Base-by-base conservation (phyloP, 179 eudicot genomes). In the Silene noctiflora region DNA sequence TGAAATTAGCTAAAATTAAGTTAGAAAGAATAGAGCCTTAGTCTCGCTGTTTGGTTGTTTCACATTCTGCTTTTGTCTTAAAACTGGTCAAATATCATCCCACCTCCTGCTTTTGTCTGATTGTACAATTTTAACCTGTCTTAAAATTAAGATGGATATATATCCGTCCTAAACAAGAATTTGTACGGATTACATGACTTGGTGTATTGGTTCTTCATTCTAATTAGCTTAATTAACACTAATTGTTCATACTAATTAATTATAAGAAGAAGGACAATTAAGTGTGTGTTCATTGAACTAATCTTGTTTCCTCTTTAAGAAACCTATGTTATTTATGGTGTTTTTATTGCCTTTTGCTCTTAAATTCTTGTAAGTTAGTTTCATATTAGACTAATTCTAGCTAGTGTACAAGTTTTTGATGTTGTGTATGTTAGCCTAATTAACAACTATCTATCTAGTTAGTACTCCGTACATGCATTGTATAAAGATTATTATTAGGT, bases 301-400 rank as follows among this genome's bases (percentile, higher is more conserved):
- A 55, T 17, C n/a, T 55, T 55, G 19, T 55, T 55, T 14, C 59
- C 7, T 55, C 7, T 16, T 55, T 16, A 16, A 55, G 59, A 55
- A 55, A 55, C 59, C 17, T 14, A 55, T 16, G 59, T 55, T 55
- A 55, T 14, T 55, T 55, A n/a, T 3, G 59, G 59, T 55, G 59
- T 55, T 55, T 55, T 55, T 55, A 55, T 55, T 55, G 59, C 59
- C 59, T 55, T 55, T 55, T 55, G 59, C 59, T 4, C 59, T 16
- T 55, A 55, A 55, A 55, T 55, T 55, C 59, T 55, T 55, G 17
- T 55, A 55, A 55, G 59, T 55, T 55, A 55, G 59, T 55, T 55
- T 55, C n/a, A 55, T 55, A 55, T 17, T 55, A 55, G 20, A n/a
- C 59, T 55, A 55, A 55, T 55, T 55, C 7, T 55, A 55, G 59